Percentiles rank a stretch among this genome's conserved stretches.
These are phyloP conservation scores for Bruguiera gymnorhiza DNA, from an alignment of 345 rosid species.

Conservation along the genomic window DNA sequence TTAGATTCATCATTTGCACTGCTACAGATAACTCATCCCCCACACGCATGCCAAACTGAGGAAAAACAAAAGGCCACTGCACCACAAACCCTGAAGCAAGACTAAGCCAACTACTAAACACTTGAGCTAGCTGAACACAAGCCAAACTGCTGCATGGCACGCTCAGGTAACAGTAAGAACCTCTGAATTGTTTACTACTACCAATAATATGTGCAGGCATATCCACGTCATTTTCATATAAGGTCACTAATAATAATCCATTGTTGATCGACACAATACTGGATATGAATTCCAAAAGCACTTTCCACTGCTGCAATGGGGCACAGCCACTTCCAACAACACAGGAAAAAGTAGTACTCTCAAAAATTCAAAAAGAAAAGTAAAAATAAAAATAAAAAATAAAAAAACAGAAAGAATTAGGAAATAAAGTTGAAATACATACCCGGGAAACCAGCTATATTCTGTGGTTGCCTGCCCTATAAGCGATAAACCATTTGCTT, in stretches of 20 bases:
- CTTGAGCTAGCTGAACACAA: too few relatives aligned
- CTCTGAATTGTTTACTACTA: too few relatives aligned
- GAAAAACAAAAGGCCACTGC: too few relatives aligned
- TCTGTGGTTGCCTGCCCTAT: conserved; percentile 38
- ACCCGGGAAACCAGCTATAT: conserved; percentile 99
- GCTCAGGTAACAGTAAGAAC: too few relatives aligned
- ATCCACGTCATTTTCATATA: not conserved
- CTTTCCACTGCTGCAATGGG: too few relatives aligned
- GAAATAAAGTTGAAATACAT: conserved; percentile 22
- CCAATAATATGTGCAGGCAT: not conserved
- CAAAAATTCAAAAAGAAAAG: not conserved
- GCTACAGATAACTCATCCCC: too few relatives aligned
- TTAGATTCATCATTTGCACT: too few relatives aligned
- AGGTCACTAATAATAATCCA: too few relatives aligned
- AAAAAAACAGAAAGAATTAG: not conserved
- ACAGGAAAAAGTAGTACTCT: not conserved
- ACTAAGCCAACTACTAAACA: not conserved
- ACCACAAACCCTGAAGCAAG: not conserved
- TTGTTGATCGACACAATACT: too few relatives aligned
- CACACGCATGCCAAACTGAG: too few relatives aligned
- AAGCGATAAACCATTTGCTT: conserved; percentile 68
- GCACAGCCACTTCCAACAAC: not conserved
- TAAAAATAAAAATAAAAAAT: not conserved
- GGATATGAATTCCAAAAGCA: too few relatives aligned
- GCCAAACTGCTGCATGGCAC: not conserved